Conservation (phyloP, 2,329 filamentous ascomycete species). For the Curvularia sp. region DNA sequence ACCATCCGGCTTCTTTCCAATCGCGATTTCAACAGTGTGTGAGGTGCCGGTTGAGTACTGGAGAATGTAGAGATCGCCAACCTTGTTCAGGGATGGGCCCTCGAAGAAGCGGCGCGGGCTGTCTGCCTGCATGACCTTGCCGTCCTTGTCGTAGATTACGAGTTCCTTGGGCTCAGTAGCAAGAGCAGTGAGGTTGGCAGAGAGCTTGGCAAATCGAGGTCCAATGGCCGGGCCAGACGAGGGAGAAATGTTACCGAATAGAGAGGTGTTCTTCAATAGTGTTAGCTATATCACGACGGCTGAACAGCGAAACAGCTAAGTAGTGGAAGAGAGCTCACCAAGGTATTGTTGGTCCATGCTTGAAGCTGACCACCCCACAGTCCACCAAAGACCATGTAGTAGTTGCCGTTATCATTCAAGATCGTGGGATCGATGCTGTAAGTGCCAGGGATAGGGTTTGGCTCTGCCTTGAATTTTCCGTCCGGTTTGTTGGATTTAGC, state of each 20-base stretch:
- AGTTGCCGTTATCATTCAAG: constrained; percentile 71
- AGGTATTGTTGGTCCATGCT: constrained; percentile 69
- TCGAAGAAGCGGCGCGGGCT: constrained; percentile 79
- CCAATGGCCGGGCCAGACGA: constrained; percentile 60
- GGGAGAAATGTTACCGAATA: constrained; percentile 11
- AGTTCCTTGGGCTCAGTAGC: constrained; percentile 63
- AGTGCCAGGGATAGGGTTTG: constrained; percentile 68
- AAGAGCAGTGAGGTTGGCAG: constrained; percentile 69
- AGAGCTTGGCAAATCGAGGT: constrained; percentile 69
- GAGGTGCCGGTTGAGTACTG: constrained; percentile 79
- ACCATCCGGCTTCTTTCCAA: constrained; percentile 67
- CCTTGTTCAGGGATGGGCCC: constrained; percentile 78
- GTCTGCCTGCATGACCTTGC: constrained; percentile 66
- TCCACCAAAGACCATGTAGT: constrained; percentile 76
- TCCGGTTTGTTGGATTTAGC: constrained; percentile 67
- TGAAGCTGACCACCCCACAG: constrained; percentile 81
- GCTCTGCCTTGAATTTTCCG: constrained; percentile 72
- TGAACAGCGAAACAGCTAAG: neutral
- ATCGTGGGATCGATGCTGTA: constrained; percentile 78
- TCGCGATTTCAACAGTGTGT: constrained; percentile 74
- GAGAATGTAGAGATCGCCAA: constrained; percentile 71
- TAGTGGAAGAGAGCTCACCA: constrained; percentile 53
- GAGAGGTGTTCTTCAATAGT: constrained; percentile 19
- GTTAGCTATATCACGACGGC: neutral
- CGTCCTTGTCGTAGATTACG: constrained; percentile 66